Base-by-base conservation (phyloP, 2,329 filamentous ascomycete genomes). In the Periconia macrospinosa region DNA sequence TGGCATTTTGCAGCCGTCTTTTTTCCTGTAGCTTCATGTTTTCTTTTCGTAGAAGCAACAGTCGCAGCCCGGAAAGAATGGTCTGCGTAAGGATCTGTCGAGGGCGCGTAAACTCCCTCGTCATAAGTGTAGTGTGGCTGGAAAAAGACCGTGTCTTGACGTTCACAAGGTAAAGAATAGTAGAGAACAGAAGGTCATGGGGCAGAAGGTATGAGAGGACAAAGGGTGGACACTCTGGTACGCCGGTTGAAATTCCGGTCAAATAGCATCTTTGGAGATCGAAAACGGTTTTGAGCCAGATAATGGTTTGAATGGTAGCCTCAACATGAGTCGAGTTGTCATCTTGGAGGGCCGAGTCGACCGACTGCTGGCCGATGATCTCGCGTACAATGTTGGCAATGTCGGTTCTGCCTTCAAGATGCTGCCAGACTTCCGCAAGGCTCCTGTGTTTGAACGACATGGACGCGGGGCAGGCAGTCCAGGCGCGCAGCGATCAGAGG, bases 231-330 rank as follows among this genome's bases (percentile, higher is more conserved):
- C 67, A 69, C 51, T 71, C 70, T 11, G 58, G 52, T 3, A 67
- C 49, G 9, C 60, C 66, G 2, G 61, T 59, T 17, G 57, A 50
- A 50, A 62, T 52, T 1, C 68, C 71, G 46, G 63, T 68, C 10
- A 74, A 53, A 55, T 72, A 71, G 40, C 66, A 63, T 47, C 72
- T 65, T 53, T 74, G 70, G 20, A 70, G 50, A 54, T 74, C 71
- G 55, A 72, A 73, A 8, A 74, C 66, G 8, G 66, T 67, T 50
- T 72, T 72, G 48, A 74, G 69, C 72, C 72, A 74, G 43, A 69
- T 62, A 18, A 74, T 64, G 3, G 65, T 58, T 43, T 60, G 62
- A 19, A 65, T 62, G 9, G 69, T 57, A 19, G 65, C 58, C 41
- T 68, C 68, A 8, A 60, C 54, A 43, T 56, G 56, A 3, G 52